Evolutionary conservation across 768 basidiomycete genomes (phyloP).

Genomic region (Trametes gibbosa): DNA sequence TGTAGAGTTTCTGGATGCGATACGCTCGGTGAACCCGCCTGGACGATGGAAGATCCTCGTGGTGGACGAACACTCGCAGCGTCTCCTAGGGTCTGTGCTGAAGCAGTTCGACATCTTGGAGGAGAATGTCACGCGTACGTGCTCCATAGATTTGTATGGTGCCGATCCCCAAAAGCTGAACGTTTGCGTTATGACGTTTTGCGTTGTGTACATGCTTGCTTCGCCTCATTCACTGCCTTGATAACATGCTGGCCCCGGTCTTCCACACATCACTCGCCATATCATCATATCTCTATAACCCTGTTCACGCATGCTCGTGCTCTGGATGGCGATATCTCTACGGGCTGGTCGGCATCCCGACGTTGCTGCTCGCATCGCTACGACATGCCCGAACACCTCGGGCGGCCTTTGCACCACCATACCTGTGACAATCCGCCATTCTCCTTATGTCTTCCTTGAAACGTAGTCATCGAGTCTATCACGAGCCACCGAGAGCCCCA

Average conservation of each 20-base stretch:
- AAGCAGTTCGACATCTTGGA: constrained; percentile 93
- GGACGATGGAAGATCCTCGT: constrained; percentile 97
- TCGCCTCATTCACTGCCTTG: no score
- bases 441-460: background rate
- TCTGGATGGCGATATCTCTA: no score
- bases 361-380: no score
- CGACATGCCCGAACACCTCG: no score
- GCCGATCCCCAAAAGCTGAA: background rate
- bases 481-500: constrained; percentile 80
- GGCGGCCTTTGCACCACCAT: no score
- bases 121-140: constrained; percentile 93
- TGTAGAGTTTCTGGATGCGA: constrained; percentile 82
- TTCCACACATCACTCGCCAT: no score
- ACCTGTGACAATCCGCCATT: background rate
- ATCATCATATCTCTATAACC: no score
- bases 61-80: constrained; percentile 90
- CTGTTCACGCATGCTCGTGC: no score
- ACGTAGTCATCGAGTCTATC: constrained; percentile 87
- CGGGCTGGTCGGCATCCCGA: no score
- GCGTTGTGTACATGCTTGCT: background rate
- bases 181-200: background rate
- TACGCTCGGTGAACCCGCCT: constrained; percentile 83
- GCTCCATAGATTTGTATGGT: background rate
- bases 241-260: no score
- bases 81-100: constrained; percentile 77